phyloP scores from a whole-genome alignment of 306 rosid species.

The Cucumis sativus region Cucumber_9930_V3 NC_026655.2:3145001-3145500 shows the following conservation, averaged over 20 bases:
- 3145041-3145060: conserved; percentile 86
- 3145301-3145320: no score
- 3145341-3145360: no score
- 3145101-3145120: conserved; percentile 47
- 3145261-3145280: not conserved
- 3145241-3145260: not conserved
- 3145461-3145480: conserved; percentile 64
- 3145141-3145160: no score
- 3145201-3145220: not conserved
- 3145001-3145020: conserved; percentile 75
- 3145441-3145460: conserved; percentile 37
- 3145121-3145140: conserved; percentile 26
- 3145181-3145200: not conserved
- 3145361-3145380: no score
- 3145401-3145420: no score
- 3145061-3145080: conserved; percentile 95
- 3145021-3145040: conserved; percentile 86
- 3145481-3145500: conserved; percentile 39
- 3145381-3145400: no score
- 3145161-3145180: no score
- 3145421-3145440: conserved; percentile 66
- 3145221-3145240: not conserved
- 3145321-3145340: no score
- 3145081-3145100: conserved; percentile 96
- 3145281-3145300: not conserved